phyloP scores from a whole-genome alignment of 345 rosid species.

The Gossypium mustelinum region DNA sequence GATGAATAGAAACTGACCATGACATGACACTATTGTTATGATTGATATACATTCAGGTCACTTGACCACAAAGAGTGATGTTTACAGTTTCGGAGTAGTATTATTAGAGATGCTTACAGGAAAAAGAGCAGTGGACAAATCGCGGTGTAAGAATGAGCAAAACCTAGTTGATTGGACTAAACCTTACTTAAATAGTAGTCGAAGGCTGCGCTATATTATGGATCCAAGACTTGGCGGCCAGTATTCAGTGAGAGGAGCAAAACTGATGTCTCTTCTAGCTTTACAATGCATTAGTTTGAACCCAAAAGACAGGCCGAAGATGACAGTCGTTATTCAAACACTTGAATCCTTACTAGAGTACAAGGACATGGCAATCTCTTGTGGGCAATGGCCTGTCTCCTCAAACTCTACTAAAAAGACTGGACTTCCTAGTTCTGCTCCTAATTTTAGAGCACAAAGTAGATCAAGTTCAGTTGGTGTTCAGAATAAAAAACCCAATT shows the following conservation, averaged over 20 bases:
- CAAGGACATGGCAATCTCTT: slow-evolving; percentile 75
- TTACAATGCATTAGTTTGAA: slow-evolving; percentile 65
- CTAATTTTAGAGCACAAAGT: slow-evolving; percentile 30
- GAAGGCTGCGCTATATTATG: slow-evolving; percentile 60
- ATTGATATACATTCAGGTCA: slow-evolving; percentile 51
- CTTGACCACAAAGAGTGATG: slow-evolving; percentile 81
- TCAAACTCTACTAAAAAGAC: slow-evolving; percentile 32
- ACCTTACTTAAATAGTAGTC: slow-evolving; percentile 67
- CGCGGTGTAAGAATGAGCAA: slow-evolving; percentile 63
- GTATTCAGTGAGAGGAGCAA: slow-evolving; percentile 86
- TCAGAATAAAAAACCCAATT: slow-evolving; percentile 38
- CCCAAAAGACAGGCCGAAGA: slow-evolving; percentile 87
- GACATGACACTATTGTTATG: not conserved
- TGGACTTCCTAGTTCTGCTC: not conserved
- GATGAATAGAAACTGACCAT: not conserved
- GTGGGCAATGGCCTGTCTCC: slow-evolving; percentile 63
- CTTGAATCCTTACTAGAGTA: slow-evolving; percentile 55
- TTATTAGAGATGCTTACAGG: slow-evolving; percentile 81
- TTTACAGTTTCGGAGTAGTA: slow-evolving; percentile 89
- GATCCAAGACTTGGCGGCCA: slow-evolving; percentile 80
- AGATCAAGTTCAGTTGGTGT: slow-evolving; percentile 16
- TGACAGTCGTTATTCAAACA: slow-evolving; percentile 57
- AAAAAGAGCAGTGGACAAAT: slow-evolving; percentile 72
- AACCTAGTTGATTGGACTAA: slow-evolving; percentile 78
- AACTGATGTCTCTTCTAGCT: slow-evolving; percentile 59